phyloP scores from a whole-genome alignment of 805 yeast species.

The Candida insectalens region DNA sequence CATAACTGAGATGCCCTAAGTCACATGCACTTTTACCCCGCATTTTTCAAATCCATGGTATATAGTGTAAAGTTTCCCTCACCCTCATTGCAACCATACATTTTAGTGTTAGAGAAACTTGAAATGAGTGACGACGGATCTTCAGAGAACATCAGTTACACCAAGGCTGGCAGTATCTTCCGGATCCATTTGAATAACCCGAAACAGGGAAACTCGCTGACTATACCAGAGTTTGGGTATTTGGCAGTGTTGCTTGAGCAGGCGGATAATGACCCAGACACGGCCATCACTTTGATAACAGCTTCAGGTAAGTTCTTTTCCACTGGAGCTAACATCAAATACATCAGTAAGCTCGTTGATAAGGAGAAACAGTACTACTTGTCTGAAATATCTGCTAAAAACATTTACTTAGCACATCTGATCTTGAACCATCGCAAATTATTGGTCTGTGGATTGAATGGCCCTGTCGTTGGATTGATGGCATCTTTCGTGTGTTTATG shows the following conservation, averaged over 20 bases:
- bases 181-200: conserved; percentile 63
- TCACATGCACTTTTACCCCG: no score
- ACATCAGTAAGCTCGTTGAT: conserved; percentile 20
- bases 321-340: conserved; percentile 71
- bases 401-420: conserved; percentile 56
- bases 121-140: no score
- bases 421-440: conserved; percentile 65
- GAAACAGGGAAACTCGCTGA: conserved; percentile 52
- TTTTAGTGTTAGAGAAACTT: no score
- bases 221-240: conserved; percentile 51
- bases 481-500: conserved; percentile 67
- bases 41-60: no score
- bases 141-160: conserved; percentile 3
- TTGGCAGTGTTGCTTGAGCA: conserved; percentile 48
- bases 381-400: conserved; percentile 42
- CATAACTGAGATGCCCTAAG: no score
- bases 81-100: no score
- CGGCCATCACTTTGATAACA: conserved; percentile 56
- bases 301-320: conserved; percentile 70
- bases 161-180: conserved; percentile 15
- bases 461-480: conserved; percentile 77
- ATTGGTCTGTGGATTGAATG: conserved; percentile 67
- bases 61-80: no score
- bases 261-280: conserved; percentile 54
- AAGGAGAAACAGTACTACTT: conserved; percentile 13